Conservation (phyloP, 148 eudicot genomes). For the Spergularia marina region DNA sequence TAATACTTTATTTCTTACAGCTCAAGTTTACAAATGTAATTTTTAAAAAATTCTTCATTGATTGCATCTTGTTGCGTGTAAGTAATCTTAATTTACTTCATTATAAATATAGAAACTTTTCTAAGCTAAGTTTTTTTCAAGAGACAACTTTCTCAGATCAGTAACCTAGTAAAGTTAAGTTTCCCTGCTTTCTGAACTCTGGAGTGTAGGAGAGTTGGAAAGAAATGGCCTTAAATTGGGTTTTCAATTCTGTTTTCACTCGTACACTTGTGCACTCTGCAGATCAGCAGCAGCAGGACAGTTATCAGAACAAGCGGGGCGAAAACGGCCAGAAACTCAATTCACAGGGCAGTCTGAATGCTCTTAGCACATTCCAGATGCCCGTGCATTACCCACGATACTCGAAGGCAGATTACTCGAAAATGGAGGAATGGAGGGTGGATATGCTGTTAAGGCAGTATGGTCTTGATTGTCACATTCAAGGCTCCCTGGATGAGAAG, state of each 20-base stretch:
- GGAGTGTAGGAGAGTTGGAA: neutral
- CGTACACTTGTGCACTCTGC: conserved; percentile 11
- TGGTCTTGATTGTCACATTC: conserved; percentile 24
- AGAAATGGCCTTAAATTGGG: conserved; percentile 25
- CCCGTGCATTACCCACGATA: conserved; percentile 42
- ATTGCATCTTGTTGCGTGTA: conserved; percentile 22
- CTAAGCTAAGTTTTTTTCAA: conserved; percentile 1
- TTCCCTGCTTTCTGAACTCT: neutral
- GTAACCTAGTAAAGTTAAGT: neutral
- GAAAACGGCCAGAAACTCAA: neutral
- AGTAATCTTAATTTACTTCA: conserved; percentile 16
- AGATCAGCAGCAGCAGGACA: neutral
- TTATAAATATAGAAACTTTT: conserved; percentile 14
- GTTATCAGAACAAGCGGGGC: neutral
- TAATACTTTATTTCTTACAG: conserved; percentile 18
- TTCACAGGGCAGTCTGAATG: neutral
- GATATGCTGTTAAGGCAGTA: conserved; percentile 25
- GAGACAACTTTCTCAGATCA: neutral
- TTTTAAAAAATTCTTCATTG: conserved; percentile 6
- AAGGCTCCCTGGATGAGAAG: conserved; percentile 27
- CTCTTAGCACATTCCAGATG: conserved; percentile 29
- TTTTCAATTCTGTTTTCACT: conserved; percentile 20
- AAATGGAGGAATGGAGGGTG: conserved; percentile 35
- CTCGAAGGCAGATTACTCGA: conserved; percentile 30
- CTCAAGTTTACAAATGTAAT: conserved; percentile 15